Conservation (phyloP, 2,329 filamentous ascomycete genomes). For the Fusarium fracticaudum region DNA sequence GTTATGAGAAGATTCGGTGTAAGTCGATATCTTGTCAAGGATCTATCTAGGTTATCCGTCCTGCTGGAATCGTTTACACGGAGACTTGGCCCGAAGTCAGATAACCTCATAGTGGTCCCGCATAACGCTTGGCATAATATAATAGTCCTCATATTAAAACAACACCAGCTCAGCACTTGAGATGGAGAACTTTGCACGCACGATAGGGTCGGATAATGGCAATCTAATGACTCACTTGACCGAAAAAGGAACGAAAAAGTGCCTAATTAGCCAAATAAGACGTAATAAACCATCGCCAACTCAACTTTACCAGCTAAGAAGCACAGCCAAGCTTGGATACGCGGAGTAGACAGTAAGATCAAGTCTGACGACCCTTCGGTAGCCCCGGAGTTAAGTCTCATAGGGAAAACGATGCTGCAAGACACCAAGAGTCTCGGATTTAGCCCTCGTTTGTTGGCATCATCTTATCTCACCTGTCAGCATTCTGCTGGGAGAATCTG, state of each 20-base stretch:
- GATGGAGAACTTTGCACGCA: background rate
- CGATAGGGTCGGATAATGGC: background rate
- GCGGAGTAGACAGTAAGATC: constrained; percentile 19
- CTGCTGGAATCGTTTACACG: constrained; percentile 6
- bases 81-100: background rate
- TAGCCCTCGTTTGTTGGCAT: background rate
- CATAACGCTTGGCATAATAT: constrained; percentile 28
- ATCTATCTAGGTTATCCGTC: constrained; percentile 11
- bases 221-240: constrained; percentile 10
- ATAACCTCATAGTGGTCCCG: background rate
- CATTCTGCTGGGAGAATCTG: constrained; percentile 2
- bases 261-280: constrained; percentile 13
- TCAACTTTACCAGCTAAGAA: constrained; percentile 3
- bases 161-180: background rate
- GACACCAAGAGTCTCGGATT: background rate
- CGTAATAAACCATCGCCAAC: background rate
- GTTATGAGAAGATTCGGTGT: background rate
- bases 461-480: constrained; percentile 31
- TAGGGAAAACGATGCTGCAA: background rate
- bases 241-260: background rate
- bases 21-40: background rate
- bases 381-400: constrained; percentile 35
- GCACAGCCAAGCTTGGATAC: background rate
- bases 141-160: background rate
- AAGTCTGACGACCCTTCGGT: constrained; percentile 25